These are phyloP conservation scores for Lachancea kluyveri DNA, from an alignment of 805 yeast genomes.

Conservation along the genomic window DNA sequence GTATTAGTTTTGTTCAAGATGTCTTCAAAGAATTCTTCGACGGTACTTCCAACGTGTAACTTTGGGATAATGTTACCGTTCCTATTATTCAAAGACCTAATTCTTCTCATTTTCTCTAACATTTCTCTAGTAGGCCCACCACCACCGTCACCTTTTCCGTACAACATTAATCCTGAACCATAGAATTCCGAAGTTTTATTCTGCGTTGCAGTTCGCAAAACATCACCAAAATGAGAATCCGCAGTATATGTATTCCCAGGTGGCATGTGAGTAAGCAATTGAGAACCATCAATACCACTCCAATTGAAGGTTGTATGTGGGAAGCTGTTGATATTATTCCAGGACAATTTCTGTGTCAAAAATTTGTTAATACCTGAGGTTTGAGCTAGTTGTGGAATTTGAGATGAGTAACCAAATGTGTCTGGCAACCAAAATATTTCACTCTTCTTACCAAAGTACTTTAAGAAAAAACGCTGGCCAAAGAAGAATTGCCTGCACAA, in stretches of 20 bases:
- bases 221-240: slow-evolving; percentile 88
- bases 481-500: slow-evolving; percentile 79
- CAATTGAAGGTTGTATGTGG: slow-evolving; percentile 91
- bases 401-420: slow-evolving; percentile 94
- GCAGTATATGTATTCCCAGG: slow-evolving; percentile 96
- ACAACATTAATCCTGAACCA: slow-evolving; percentile 74
- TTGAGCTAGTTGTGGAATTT: slow-evolving; percentile 88
- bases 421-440: slow-evolving; percentile 93
- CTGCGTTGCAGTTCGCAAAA: slow-evolving; percentile 67
- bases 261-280: slow-evolving; percentile 94
- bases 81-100: slow-evolving; percentile 79
- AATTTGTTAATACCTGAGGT: slow-evolving; percentile 80
- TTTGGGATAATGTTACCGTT: slow-evolving; percentile 71
- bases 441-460: slow-evolving; percentile 71
- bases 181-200: slow-evolving; percentile 80
- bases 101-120: slow-evolving; percentile 87
- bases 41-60: slow-evolving; percentile 63
- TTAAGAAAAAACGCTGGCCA: slow-evolving; percentile 81
- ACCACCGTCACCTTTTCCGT: slow-evolving; percentile 97
- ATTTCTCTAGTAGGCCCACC: slow-evolving; percentile 96
- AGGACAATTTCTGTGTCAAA: slow-evolving; percentile 87
- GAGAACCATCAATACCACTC: slow-evolving; percentile 93
- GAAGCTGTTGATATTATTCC: slow-evolving; percentile 92
- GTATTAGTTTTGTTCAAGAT: slow-evolving; percentile 55
- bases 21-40: slow-evolving; percentile 73